These are phyloP conservation scores for Grifola frondosa DNA, from an alignment of 1,284 basidiomycete species.

Conservation along the genomic window DNA sequence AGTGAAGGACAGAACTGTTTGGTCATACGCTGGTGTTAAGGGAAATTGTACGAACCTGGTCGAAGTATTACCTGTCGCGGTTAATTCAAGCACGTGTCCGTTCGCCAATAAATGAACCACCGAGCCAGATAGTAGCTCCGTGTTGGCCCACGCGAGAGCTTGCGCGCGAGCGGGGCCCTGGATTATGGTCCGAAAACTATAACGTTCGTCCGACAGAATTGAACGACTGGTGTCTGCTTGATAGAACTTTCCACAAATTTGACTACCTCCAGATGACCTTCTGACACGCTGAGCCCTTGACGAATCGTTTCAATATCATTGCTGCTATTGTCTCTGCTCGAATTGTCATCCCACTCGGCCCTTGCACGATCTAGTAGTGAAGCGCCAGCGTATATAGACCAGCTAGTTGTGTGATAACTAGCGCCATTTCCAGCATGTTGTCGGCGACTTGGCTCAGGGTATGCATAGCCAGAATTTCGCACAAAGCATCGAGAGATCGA, in stretches of 20 bases:
- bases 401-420: constrained; percentile 83
- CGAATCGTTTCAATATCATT: constrained; percentile 90
- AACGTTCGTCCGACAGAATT: constrained; percentile 82
- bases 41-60: too few relatives aligned
- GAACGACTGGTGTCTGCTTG: constrained; percentile 84
- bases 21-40: too few relatives aligned
- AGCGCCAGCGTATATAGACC: constrained; percentile 86
- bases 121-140: constrained; percentile 2
- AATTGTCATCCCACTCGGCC: constrained; percentile 72
- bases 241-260: too few relatives aligned
- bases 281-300: constrained; percentile 83
- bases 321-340: constrained; percentile 78
- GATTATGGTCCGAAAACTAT: too few relatives aligned
- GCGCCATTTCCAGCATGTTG: constrained; percentile 74
- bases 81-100: too few relatives aligned
- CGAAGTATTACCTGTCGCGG: too few relatives aligned
- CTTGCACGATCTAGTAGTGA: constrained; percentile 60
- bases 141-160: too few relatives aligned
- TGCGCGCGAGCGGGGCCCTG: too few relatives aligned
- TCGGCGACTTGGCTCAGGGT: constrained; percentile 78
- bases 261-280: constrained; percentile 86
- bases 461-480: constrained; percentile 87
- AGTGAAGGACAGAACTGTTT: too few relatives aligned
- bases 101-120: too few relatives aligned
- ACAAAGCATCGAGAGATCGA: constrained; percentile 73